These are phyloP conservation scores for Calonectria multiphialidica DNA, from an alignment of 2,329 filamentous ascomycete species.

Conservation along the genomic window DNA sequence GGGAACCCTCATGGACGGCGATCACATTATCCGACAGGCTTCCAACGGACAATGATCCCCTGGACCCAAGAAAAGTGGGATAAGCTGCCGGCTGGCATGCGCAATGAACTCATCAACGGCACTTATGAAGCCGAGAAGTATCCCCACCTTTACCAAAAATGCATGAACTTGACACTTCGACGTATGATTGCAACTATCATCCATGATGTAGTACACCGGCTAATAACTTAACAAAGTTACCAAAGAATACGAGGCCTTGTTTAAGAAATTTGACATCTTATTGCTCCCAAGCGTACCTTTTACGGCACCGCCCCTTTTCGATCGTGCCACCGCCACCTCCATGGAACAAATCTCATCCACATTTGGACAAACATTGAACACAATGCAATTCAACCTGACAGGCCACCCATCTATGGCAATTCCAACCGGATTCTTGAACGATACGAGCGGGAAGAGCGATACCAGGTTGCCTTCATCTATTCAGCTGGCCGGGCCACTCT, in stretches of 20 bases:
- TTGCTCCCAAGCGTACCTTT: background rate
- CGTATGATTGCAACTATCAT: background rate
- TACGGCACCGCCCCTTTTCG: background rate
- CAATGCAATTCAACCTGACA: background rate
- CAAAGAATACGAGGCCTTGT: background rate
- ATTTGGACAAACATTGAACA: background rate
- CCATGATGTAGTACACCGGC: background rate
- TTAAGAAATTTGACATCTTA: background rate
- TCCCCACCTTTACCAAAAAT: background rate
- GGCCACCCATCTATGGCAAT: background rate
- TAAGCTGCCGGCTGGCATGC: background rate
- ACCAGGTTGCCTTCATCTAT: background rate
- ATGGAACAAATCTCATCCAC: background rate
- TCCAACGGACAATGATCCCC: background rate
- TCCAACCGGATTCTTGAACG: background rate
- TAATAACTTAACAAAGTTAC: background rate
- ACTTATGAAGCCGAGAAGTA: background rate
- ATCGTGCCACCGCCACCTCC: background rate
- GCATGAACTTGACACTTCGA: slow-evolving; percentile 3
- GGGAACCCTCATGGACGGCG: background rate
- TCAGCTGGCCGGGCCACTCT: background rate
- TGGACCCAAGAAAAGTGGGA: slow-evolving; percentile 2
- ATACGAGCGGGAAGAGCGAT: background rate
- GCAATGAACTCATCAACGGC: slow-evolving; percentile 4
- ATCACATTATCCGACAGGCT: background rate